Base-by-base conservation (phyloP, 2,329 filamentous ascomycete genomes). In the Mycocentrospora acerina region DNA sequence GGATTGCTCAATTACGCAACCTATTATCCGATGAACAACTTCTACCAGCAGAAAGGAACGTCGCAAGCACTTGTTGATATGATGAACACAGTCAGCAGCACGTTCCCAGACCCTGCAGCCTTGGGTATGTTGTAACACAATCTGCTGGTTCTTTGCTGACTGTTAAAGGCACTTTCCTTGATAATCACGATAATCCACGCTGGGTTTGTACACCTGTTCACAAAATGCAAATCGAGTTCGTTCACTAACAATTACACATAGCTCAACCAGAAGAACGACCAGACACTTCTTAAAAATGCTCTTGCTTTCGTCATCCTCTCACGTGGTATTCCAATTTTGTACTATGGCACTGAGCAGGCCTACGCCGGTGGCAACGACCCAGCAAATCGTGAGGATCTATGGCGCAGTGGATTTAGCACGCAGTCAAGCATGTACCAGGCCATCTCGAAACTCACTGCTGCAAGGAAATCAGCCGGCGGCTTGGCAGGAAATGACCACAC, bases 1-100 rank as follows among this genome's bases (percentile, higher is more conserved):
- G 80, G 80, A 11, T 62, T 85, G 19, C 64, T 85, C 44, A 82
- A 85, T 65, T 85, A 82, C 48, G 73, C 79, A 0, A 61, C 69
- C 51, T 79, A 70, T 49, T 70, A 69, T 37, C 55, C 61, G 0
- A 61, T 69, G 57, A 68, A 61, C 37, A 57, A 55, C 24, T 64
- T 66, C 32, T 68, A 63, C 46, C 59, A 62, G 29, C 61, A 66
- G 28, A 59, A 42, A 19, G 56, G 57, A 12, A 57, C 50, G 7
- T 42, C 60, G 4, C 57, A 65, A 37, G 55, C 44, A 11, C 55
- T 69, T 2, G 62, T 67, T 8, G 57, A 65, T 35, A 64, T 66
- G 51, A 53, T 63, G 43, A 57, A 68, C 41, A 53, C 51, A 2
- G 55, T 70, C 24, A 53, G 51, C 47, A 48, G 45, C 9, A 47